Percentiles rank a stretch among this genome's conserved stretches.
Conservation (phyloP, 306 rosid genomes). For the Cercis canadensis region DNA sequence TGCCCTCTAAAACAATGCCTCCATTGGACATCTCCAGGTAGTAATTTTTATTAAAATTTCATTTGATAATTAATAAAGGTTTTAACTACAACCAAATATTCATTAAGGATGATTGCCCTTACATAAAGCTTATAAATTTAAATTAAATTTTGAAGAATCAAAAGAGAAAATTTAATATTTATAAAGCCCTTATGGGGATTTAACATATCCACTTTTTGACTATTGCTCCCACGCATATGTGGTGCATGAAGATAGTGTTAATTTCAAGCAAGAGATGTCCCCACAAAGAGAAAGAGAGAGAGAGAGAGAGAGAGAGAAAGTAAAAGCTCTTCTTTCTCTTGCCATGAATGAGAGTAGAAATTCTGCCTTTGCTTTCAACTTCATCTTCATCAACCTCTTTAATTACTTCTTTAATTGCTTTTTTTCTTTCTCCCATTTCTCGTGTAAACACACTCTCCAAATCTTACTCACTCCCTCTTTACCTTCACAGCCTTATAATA, state of each 20-base stretch:
- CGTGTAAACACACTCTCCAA: conserved; percentile 36
- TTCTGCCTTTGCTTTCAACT: conserved; percentile 67
- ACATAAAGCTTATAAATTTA: neutral
- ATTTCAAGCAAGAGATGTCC: conserved; percentile 75
- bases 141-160: conserved; percentile 21
- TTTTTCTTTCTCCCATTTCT: conserved; percentile 41
- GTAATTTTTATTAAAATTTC: conserved; percentile 42
- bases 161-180: conserved; percentile 10
- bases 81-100: neutral
- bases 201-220: conserved; percentile 59
- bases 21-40: conserved; percentile 43
- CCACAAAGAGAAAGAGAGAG: conserved; percentile 51
- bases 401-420: conserved; percentile 22
- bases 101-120: neutral
- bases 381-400: conserved; percentile 44
- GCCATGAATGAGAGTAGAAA: conserved; percentile 62
- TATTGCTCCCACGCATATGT: conserved; percentile 50
- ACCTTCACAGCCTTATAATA: neutral
- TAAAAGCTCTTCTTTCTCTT: conserved; percentile 47
- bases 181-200: conserved; percentile 32
- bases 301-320: conserved; percentile 36
- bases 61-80: conserved; percentile 2
- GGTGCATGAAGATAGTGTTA: conserved; percentile 70
- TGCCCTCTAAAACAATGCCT: conserved; percentile 48
- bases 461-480: conserved; percentile 13